Evolutionary conservation across 352 stramenopile species (phyloP).

Genomic region (Globisporangium uncinulatum): DNA sequence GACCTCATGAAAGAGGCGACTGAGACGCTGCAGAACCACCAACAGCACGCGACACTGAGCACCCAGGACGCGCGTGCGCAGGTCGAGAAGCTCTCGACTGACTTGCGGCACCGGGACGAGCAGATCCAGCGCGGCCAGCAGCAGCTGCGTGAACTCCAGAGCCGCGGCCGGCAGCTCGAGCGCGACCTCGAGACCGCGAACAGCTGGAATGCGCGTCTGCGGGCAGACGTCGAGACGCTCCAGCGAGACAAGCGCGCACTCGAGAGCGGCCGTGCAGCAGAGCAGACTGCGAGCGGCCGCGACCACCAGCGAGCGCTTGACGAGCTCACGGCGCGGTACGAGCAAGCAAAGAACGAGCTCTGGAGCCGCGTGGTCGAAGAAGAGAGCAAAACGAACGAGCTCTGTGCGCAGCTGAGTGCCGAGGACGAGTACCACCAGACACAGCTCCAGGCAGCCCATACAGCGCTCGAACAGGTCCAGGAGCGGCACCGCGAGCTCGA

Average conservation of each 20-base stretch:
- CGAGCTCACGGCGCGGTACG: constrained; percentile 31
- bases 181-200: constrained; percentile 26
- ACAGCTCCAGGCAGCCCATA: constrained; percentile 13
- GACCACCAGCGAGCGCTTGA: constrained; percentile 22
- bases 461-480: constrained; percentile 24
- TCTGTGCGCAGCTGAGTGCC: constrained; percentile 29
- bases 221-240: constrained; percentile 25
- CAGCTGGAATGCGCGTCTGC: constrained; percentile 26
- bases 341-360: constrained; percentile 32
- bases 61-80: constrained; percentile 39
- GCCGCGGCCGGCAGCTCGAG: constrained; percentile 28
- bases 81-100: constrained; percentile 28
- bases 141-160: constrained; percentile 32
- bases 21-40: constrained; percentile 39
- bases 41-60: constrained; percentile 32
- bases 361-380: constrained; percentile 35
- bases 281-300: constrained; percentile 13
- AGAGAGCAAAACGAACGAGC: constrained; percentile 30
- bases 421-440: constrained; percentile 19
- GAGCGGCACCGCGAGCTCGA: constrained; percentile 31
- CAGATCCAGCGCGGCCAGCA: constrained; percentile 40
- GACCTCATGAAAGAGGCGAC: constrained; percentile 44
- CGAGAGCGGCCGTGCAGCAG: constrained; percentile 18
- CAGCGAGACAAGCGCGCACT: constrained; percentile 33
- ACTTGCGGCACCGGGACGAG: constrained; percentile 37